These are phyloP conservation scores for Sonneratia caseolaris DNA, from an alignment of 345 rosid genomes.

Conservation along the genomic window DNA sequence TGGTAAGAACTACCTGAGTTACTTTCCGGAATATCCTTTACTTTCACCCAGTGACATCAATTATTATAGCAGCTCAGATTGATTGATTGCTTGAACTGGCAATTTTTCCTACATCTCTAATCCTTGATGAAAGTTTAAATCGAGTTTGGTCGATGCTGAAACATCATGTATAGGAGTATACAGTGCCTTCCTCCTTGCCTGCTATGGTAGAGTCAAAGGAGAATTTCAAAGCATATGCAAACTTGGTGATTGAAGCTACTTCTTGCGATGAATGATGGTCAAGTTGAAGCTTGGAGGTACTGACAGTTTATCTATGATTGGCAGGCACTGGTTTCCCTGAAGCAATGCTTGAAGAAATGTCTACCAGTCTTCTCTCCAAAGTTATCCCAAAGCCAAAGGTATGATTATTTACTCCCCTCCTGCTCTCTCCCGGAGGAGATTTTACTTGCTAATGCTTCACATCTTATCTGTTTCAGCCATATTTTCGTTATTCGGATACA, in stretches of 20 bases:
- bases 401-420: slow-evolving; percentile 20
- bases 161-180: slow-evolving; percentile 45
- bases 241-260: slow-evolving; percentile 47
- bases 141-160: not conserved
- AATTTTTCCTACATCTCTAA: not conserved
- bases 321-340: slow-evolving; percentile 90
- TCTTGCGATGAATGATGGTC: slow-evolving; percentile 1
- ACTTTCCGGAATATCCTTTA: not conserved
- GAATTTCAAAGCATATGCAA: slow-evolving; percentile 93
- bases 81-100: not conserved
- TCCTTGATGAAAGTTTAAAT: not conserved
- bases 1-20: slow-evolving; percentile 27
- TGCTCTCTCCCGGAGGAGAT: not conserved
- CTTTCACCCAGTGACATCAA: not conserved
- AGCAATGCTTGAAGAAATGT: slow-evolving; percentile 70
- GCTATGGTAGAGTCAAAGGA: slow-evolving; percentile 67
- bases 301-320: slow-evolving; percentile 10
- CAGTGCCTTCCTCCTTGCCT: slow-evolving; percentile 94
- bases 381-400: slow-evolving; percentile 78
- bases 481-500: slow-evolving; percentile 56
- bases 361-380: slow-evolving; percentile 69
- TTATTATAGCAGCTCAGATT: not conserved
- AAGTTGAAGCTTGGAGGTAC: not conserved
- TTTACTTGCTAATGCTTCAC: not conserved
- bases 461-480: slow-evolving; percentile 39